These are phyloP conservation scores for Pezizomycotina sp. DNA, from an alignment of 2,329 filamentous ascomycete species.

Conservation along the genomic window DNA sequence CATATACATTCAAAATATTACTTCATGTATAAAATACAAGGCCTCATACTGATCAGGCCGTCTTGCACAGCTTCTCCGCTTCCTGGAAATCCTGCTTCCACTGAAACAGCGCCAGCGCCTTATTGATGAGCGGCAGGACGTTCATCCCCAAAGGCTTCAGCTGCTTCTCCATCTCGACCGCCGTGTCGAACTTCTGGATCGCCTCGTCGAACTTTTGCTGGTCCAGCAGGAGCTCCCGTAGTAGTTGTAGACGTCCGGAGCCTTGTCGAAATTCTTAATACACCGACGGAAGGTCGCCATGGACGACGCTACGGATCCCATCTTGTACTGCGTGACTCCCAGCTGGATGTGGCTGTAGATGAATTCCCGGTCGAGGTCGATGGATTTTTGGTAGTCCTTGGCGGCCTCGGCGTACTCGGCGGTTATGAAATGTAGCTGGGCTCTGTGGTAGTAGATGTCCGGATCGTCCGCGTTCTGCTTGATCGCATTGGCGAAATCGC, in stretches of 20 bases:
- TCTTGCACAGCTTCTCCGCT: conserved; percentile 91
- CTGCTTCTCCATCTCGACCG: conserved; percentile 97
- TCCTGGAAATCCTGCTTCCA: conserved; percentile 95
- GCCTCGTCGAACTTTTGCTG: conserved; percentile 91
- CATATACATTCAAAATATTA: conserved; percentile 9
- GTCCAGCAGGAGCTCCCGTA: conserved; percentile 94
- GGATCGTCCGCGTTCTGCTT: conserved; percentile 75
- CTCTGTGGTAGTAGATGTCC: conserved; percentile 97
- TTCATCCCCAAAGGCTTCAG: conserved; percentile 92
- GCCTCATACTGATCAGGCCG: conserved; percentile 78
- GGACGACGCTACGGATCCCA: conserved; percentile 91
- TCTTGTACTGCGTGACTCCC: conserved; percentile 98
- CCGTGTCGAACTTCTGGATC: conserved; percentile 93
- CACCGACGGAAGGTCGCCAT: conserved; percentile 97
- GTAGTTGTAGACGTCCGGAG: conserved; percentile 98
- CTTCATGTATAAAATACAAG: conserved; percentile 1
- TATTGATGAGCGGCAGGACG: conserved; percentile 93
- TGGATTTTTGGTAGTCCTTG: conserved; percentile 98
- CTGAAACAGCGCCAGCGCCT: conserved; percentile 90
- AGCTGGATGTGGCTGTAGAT: conserved; percentile 99
- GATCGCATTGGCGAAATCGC: conserved; percentile 68
- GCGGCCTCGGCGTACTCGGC: conserved; percentile 82
- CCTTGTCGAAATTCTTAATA: conserved; percentile 95
- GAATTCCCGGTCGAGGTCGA: conserved; percentile 86
- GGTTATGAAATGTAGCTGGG: conserved; percentile 95